Conservation (phyloP, 2,329 filamentous ascomycete species). For the Alternaria conjuncta region DNA sequence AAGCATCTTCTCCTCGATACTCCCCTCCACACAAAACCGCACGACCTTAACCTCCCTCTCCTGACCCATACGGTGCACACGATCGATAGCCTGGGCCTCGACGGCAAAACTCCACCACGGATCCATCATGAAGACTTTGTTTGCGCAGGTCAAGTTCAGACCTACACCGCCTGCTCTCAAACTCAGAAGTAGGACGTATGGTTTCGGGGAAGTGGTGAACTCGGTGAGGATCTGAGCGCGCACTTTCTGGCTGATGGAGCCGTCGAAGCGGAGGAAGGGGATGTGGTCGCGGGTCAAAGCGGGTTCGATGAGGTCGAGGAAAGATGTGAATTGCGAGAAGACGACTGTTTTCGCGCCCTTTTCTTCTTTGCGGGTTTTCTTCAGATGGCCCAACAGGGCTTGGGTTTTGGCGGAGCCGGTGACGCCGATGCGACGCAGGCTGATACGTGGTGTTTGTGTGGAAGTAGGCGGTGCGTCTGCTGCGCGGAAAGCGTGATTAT, state of each 20-base stretch:
- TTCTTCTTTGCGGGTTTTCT: slow-evolving; percentile 69
- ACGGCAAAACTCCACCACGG: slow-evolving; percentile 99
- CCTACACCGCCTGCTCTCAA: slow-evolving; percentile 92
- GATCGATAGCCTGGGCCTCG: slow-evolving; percentile 96
- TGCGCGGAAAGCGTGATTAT: slow-evolving; percentile 48
- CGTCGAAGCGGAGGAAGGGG: slow-evolving; percentile 85
- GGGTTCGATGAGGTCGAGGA: slow-evolving; percentile 87
- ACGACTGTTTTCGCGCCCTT: slow-evolving; percentile 83
- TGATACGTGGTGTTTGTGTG: slow-evolving; percentile 58
- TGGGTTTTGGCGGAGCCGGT: slow-evolving; percentile 89
- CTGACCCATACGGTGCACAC: slow-evolving; percentile 96
- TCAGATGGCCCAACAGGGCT: slow-evolving; percentile 77
- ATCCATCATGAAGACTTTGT: slow-evolving; percentile 97
- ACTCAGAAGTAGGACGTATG: slow-evolving; percentile 80
- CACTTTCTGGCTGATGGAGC: slow-evolving; percentile 84
- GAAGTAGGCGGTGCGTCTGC: slow-evolving; percentile 33
- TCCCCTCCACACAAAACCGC: slow-evolving; percentile 86
- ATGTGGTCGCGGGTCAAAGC: slow-evolving; percentile 76
- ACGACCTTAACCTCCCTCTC: slow-evolving; percentile 83
- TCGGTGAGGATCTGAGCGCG: slow-evolving; percentile 78
- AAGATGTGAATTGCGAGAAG: slow-evolving; percentile 97
- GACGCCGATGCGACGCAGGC: slow-evolving; percentile 65
- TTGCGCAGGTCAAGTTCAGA: slow-evolving; percentile 87
- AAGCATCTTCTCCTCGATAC: slow-evolving; percentile 95
- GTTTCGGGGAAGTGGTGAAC: slow-evolving; percentile 66